A percentile compares a stretch with the other conserved stretches of the same genome.
Evolutionary conservation across 2,329 filamentous ascomycete genomes (phyloP).

Genomic region (Pezicula radicicola): DNA sequence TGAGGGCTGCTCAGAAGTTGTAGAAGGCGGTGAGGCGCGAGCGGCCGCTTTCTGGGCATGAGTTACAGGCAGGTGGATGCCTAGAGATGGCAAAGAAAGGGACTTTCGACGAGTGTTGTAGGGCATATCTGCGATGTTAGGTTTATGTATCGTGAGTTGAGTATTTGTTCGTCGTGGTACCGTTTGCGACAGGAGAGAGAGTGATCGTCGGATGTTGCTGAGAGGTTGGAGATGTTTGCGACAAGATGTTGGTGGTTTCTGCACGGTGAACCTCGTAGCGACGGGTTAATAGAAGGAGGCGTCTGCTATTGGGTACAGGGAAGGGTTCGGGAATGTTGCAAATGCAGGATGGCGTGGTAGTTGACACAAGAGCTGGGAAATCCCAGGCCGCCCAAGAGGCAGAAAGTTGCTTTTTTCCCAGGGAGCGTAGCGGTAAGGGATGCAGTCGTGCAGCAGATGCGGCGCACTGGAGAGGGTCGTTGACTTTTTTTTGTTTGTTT

Average conservation of each 20-base stretch:
- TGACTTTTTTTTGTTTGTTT: too few relatives aligned
- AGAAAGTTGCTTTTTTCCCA: not conserved
- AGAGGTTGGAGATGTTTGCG: constrained; percentile 15
- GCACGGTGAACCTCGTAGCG: constrained; percentile 27
- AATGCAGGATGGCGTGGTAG: constrained; percentile 23
- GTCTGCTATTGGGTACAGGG: constrained; percentile 19
- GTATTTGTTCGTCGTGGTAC: not conserved
- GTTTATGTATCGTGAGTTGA: not conserved
- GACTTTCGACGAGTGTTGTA: constrained; percentile 98
- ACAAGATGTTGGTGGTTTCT: constrained; percentile 20
- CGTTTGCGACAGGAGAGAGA: constrained; percentile 2
- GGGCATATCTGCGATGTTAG: constrained; percentile 57
- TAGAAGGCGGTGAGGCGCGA: constrained; percentile 31
- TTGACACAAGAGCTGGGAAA: constrained; percentile 11
- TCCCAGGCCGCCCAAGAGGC: not conserved
- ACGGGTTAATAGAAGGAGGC: constrained; percentile 15
- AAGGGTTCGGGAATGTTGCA: constrained; percentile 22
- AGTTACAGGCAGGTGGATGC: constrained; percentile 78
- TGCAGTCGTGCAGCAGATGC: too few relatives aligned
- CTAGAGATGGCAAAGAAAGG: constrained; percentile 85
- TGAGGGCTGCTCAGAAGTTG: constrained; percentile 34
- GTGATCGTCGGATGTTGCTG: constrained; percentile 6
- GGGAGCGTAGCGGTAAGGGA: too few relatives aligned
- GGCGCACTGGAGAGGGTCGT: too few relatives aligned
- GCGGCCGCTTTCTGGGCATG: constrained; percentile 55